Evolutionary conservation across 1,284 basidiomycete genomes (phyloP), one percentile per base, ranked within the genome.

Genomic region (Fistulina hepatica): DNA sequence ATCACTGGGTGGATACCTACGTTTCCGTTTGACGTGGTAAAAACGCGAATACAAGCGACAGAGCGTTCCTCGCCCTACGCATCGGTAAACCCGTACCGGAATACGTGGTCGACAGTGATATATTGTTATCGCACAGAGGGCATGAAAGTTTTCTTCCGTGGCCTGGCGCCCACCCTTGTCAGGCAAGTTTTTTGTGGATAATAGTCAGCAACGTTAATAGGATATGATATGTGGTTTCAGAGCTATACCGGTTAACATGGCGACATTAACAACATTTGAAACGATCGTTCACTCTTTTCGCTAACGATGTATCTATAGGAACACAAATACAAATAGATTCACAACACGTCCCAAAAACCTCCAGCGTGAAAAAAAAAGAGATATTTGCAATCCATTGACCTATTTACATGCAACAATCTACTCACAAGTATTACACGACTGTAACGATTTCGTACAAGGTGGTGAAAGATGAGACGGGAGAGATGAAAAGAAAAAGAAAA

Each of bases 1-100:
- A 61, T 80, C 65, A 67, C 65, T 12, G 78, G 80, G 3, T 85
- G 81, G 81, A 24, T 74, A 1, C 67, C 64, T 2, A 90, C 85
- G 0, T 90, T 92, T 58, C 83, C 84, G 1, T 65, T 90, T 39
- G 88, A 92, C 51, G 81, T 90, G 5, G 67, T 91, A 46, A 92
- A 92, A 61, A 91, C 89, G 5, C 73, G 86, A 2, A 74, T 91
- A 50, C 88, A 93, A 27, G 23, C 20, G 15, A 36, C 8, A 11
- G 22, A 43, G n/a, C 42, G 33, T 21, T 31, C 42, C 13, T 38
- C 34, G 13, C 38, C 39, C 21, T 35, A 30, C 19, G 39, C 30
- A 23, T 32, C 48, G 16, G 37, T 45, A 8, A 63, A 72, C 43
- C 75, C 73, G 0, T 81, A 76, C 53, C 59, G 67, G 12, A 70